Evolutionary conservation across 768 basidiomycete genomes (phyloP), one percentile per base, ranked within the genome.

Genomic region (Tulasnella sp.): DNA sequence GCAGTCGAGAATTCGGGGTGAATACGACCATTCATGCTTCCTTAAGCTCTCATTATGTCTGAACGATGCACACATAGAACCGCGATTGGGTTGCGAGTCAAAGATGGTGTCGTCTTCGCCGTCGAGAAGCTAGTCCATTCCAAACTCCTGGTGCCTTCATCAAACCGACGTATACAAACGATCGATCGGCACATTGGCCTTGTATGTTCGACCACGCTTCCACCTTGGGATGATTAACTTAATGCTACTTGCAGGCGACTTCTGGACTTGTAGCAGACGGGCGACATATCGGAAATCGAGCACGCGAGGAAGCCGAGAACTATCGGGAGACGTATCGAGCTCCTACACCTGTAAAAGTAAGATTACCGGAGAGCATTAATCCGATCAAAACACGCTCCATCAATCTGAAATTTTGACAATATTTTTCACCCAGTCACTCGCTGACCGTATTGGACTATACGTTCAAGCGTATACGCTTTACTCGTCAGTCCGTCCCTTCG

Each of bases 1-100:
- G 97, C 98, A 16, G 98, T 99, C 80, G 98, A 99, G 86, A 97
- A 98, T 86, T 95, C 97, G 55, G 98, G 98, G 93, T 96, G 84
- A 79, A 88, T 82, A 1, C 51, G 55, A 37, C n/a, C n/a, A 15
- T 29, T 42, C 69, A 32, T 42, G 71, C 73, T 46, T 75, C 39
- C 37, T n/a, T 55, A 71, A 48, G 44, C 76, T 35, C 74, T 61
- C 75, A 20, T 29, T 35, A 70, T 48, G 75, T 51, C 79, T 57
- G n/a, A 55, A 29, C 3, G n/a, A 76, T 48, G 71, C 29, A 51
- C 55, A 55, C 81, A 42, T 32, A 98, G 96, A 69, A 98, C 98
- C 78, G 95, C 92, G n/a, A 96, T 99, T 81, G 98, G 96, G 44
- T 87, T 99, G 67, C 90, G 94, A 83, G 93, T 95, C 82, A 96